Base-by-base conservation (phyloP, 208 protist species). In the Trypanosoma vivax region DNA sequence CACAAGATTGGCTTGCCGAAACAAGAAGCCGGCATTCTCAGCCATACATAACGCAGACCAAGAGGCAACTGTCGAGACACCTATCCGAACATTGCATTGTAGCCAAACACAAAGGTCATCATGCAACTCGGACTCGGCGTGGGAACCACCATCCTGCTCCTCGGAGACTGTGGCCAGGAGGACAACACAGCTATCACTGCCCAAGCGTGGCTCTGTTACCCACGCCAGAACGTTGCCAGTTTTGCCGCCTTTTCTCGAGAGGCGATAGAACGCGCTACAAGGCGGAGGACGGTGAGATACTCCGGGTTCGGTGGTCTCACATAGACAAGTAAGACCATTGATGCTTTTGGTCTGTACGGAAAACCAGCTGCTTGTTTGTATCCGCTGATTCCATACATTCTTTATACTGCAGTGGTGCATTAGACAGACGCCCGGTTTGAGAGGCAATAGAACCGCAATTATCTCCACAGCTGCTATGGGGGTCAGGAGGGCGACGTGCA, bases 1-100 rank as follows among this genome's bases (percentile, higher is more conserved):
- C 24, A 92, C 67, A 25, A 92, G 71, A 35, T 79, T 62, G 5
- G 80, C 78, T 24, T 83, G 68, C 0, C 72, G 73, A 18, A 70
- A 80, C 10, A 79, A 48, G 31, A 60, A 54, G 31, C 56, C 64
- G 29, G 60, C 16, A 23, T 56, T 28, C 35, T 53, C 55, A 29
- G 42, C 35, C 11, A 61, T 46, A 42, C 70, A 45, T 34, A 59
- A 25, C 30, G 48, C 24, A 19, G 57, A 49, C 47, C 47, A 64
- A 6, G 40, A 55, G 18, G 29, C 24, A 24, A 49, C 34, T 7
- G 29, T 64, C 7, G 48, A 27, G 31, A 64, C 33, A 37, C 40
- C 54, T 24, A 55, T 1, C 24, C n/a, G 23, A 64, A 64, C 54
- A 27, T 37, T 35, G n/a, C 28, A 54, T 6, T 39, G 21, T n/a